Percentiles rank a stretch among this genome's conserved stretches.
These are phyloP conservation scores for Filobasidium floriforme DNA, from an alignment of 768 basidiomycete species.

Conservation along the genomic window DNA sequence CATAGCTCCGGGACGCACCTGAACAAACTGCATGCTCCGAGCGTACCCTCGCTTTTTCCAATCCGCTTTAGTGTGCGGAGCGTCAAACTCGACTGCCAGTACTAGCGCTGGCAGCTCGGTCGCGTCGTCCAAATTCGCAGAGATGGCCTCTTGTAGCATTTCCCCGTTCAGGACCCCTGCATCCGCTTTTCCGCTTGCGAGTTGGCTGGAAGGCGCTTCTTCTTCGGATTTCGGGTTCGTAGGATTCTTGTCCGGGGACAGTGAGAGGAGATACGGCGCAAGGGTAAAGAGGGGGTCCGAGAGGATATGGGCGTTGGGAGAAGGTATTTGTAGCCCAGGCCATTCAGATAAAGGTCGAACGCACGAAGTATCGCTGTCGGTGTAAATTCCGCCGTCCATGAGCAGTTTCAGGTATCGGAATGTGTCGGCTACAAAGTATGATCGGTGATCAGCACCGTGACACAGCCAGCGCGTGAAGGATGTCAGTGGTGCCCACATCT, in stretches of 20 bases:
- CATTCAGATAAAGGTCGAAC: background rate
- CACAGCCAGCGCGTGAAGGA: background rate
- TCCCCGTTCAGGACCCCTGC: background rate
- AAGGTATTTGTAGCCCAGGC: background rate
- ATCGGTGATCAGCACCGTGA: background rate
- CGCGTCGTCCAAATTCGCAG: background rate
- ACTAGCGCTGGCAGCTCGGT: background rate
- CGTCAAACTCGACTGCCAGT: conserved; percentile 9
- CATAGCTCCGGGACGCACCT: background rate
- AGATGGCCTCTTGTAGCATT: background rate
- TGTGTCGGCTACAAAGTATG: background rate
- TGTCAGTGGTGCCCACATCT: background rate
- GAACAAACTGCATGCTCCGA: conserved; percentile 4
- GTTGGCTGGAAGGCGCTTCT: too few species aligned
- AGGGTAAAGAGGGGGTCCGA: background rate
- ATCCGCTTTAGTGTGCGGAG: background rate
- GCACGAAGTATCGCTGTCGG: background rate
- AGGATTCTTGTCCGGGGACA: background rate
- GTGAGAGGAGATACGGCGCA: background rate
- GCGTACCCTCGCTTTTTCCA: conserved; percentile 5
- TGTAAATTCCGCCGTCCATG: background rate
- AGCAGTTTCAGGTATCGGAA: background rate
- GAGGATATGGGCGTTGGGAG: background rate
- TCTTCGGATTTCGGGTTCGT: background rate
- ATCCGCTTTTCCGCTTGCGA: too few species aligned